Base-by-base conservation (phyloP, 2,329 filamentous ascomycete genomes). In the Apiospora sp. region DNA sequence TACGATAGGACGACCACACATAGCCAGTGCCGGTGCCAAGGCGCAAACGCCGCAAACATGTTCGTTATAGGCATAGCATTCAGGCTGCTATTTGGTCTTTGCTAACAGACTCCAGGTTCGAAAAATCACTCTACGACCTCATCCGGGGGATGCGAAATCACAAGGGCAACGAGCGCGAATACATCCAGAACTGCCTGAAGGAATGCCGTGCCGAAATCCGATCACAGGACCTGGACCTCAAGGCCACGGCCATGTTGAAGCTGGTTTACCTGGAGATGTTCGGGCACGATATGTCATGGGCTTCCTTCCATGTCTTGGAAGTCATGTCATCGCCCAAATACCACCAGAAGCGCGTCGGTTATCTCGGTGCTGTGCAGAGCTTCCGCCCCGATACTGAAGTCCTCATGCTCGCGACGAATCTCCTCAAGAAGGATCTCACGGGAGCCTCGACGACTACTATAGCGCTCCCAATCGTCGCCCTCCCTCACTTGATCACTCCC, bases 251-350 rank as follows among this genome's bases (percentile, higher is more conserved):
- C 67, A 88, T 99, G 71, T 87, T 99, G 80, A 99, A 99, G 86
- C 89, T 99, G 78, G 92, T 98, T 71, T 99, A 99, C 82, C 90
- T 99, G 76, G 96, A 99, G 82, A 99, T 99, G 96, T 95, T 98
- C 77, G 96, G 96, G 19, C 94, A 98, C 82, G 96, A 98, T 84
- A 99, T 99, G 96, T 98, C 96, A 3, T 99, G 96, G 96, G 96
- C 96, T 4, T 95, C 95, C 16, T 99, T 99, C 84, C 94, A 99
- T 82, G 96, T 98, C 70, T 92, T 99, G 68, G 96, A 99, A 85
- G 96, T 99, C 84, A 99, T 99, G 96, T 97, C 95, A 49, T 97
- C 94, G 51, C 88, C 93, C 68, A 98, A 98, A 82, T 97, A 97
- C 82, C 89, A 95, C 77, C 96, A 98, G 83, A 99, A 99, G 84